A percentile compares a stretch with the other conserved stretches of the same genome.
Evolutionary conservation across 192 early-diverging fungal species (phyloP).

Genomic region (Podila minutissima): DNA sequence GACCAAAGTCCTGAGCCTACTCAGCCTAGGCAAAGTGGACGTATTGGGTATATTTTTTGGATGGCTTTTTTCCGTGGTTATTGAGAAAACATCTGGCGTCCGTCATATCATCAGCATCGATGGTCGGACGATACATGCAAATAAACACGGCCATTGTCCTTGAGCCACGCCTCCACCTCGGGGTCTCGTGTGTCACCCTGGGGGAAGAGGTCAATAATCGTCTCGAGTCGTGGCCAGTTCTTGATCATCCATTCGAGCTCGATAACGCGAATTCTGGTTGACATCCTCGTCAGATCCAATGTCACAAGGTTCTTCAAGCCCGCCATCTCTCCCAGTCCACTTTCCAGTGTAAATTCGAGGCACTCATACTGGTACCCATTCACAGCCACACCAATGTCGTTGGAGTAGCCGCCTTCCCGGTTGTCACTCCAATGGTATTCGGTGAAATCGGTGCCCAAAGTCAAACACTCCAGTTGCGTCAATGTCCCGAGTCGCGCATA

Average conservation of each 20-base stretch:
- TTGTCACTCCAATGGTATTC: background rate
- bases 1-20: too few species aligned
- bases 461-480: background rate
- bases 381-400: background rate
- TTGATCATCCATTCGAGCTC: background rate
- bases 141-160: background rate
- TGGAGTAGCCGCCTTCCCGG: background rate
- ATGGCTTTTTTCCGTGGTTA: too few species aligned
- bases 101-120: background rate
- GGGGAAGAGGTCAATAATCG: background rate
- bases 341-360: background rate
- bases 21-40: too few species aligned
- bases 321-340: background rate
- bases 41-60: too few species aligned
- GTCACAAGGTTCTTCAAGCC: background rate
- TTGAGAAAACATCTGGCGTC: background rate
- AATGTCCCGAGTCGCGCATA: background rate
- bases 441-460: background rate
- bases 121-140: background rate
- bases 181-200: background rate
- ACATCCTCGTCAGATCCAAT: background rate
- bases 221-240: conserved; percentile 2
- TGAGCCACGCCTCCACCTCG: background rate
- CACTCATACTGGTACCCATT: background rate
- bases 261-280: background rate